Conservation (phyloP, 2,329 filamentous ascomycete species). For the Beauveria bassiana region DNA sequence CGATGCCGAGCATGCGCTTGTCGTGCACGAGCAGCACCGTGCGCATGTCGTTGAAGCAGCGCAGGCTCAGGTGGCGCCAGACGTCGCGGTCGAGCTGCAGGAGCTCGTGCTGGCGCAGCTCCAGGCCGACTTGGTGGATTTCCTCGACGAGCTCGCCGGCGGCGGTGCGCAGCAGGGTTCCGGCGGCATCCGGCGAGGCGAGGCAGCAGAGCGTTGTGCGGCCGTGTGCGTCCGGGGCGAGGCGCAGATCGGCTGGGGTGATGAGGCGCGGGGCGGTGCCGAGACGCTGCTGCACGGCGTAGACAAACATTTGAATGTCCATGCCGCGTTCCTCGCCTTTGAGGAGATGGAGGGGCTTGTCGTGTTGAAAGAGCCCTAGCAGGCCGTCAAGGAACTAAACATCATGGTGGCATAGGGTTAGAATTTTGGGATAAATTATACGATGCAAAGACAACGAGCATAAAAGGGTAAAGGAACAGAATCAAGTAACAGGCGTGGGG, state of each 20-base stretch:
- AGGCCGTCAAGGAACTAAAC: conserved; percentile 25
- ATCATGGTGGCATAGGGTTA: not conserved
- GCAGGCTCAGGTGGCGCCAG: conserved; percentile 26
- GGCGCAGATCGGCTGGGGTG: conserved; percentile 24
- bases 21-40: conserved; percentile 34
- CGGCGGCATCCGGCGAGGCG: not conserved
- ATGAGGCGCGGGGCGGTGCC: conserved; percentile 26
- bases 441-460: not conserved
- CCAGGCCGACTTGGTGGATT: conserved; percentile 30
- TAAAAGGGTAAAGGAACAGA: not conserved
- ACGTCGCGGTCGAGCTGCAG: conserved; percentile 22
- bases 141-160: conserved; percentile 24
- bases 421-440: not conserved
- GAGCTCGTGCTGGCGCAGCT: conserved; percentile 32
- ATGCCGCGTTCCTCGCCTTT: conserved; percentile 30
- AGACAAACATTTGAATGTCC: conserved; percentile 31
- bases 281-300: conserved; percentile 20
- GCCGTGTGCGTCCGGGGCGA: conserved; percentile 20
- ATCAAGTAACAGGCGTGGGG: not conserved
- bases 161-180: conserved; percentile 13
- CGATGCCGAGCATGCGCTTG: conserved; percentile 34
- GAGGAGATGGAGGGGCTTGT: conserved; percentile 27
- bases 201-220: conserved; percentile 23
- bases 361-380: conserved; percentile 22
- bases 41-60: conserved; percentile 33